Conservation (phyloP, 2,329 filamentous ascomycete genomes). For the Pestalotiopsis sp. region DNA sequence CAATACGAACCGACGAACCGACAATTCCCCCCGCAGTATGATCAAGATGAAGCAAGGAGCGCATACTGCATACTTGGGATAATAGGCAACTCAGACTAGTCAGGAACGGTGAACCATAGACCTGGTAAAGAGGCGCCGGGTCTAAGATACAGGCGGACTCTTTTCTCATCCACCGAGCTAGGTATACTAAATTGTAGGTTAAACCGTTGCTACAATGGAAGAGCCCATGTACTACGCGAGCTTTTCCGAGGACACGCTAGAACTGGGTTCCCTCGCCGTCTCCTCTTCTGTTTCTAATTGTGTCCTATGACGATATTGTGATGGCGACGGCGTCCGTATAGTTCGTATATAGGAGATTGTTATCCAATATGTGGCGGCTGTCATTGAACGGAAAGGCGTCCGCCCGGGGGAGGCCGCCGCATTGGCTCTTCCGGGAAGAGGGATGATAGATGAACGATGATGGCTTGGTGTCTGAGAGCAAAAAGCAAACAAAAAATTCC, state of each 20-base stretch:
- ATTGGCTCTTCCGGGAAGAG: neutral
- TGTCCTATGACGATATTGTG: neutral
- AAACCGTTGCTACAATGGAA: neutral
- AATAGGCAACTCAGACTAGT: neutral
- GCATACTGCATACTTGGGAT: neutral
- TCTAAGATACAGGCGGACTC: neutral
- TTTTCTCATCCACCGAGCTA: neutral
- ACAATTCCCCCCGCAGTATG: neutral
- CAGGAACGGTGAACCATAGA: constrained; percentile 9
- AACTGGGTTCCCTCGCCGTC: neutral
- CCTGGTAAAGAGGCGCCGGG: neutral
- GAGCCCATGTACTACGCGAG: neutral
- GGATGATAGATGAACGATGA: neutral
- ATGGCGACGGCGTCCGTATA: neutral
- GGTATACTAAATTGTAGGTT: neutral
- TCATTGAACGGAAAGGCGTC: neutral
- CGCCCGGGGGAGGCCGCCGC: neutral
- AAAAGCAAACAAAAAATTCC: neutral
- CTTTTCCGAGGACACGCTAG: neutral
- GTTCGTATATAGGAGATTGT: neutral
- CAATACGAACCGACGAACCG: no score
- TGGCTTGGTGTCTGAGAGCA: neutral
- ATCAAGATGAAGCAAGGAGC: neutral
- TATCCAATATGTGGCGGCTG: neutral
- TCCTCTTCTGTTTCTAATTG: neutral